These are phyloP conservation scores for Globisporangium cederbergense DNA, from an alignment of 352 stramenopile genomes.

Conservation along the genomic window DNA sequence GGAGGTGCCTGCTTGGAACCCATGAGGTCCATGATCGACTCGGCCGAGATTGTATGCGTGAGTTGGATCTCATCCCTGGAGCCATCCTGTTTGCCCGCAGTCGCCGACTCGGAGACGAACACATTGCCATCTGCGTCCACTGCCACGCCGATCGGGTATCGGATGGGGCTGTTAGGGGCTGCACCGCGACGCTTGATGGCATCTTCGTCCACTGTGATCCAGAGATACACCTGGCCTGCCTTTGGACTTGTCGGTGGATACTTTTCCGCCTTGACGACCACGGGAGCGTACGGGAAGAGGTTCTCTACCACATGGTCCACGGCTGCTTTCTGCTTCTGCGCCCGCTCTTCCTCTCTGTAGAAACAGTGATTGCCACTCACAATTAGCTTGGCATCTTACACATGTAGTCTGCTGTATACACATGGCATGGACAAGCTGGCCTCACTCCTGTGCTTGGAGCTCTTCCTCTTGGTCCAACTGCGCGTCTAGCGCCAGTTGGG, in stretches of 20 bases:
- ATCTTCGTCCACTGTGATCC: conserved; percentile 70
- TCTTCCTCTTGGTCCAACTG: conserved; percentile 59
- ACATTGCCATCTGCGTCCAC: conserved; percentile 69
- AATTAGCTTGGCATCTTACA: neutral
- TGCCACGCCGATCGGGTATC: conserved; percentile 67
- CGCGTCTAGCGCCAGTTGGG: conserved; percentile 24
- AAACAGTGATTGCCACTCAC: neutral
- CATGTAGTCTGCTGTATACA: neutral
- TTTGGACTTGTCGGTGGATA: conserved; percentile 53
- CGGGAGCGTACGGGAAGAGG: conserved; percentile 72
- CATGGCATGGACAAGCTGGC: neutral
- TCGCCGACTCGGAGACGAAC: conserved; percentile 51
- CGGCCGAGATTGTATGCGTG: conserved; percentile 54
- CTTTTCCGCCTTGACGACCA: conserved; percentile 70
- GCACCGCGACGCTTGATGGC: conserved; percentile 53
- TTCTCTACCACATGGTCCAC: conserved; percentile 74
- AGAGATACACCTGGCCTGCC: conserved; percentile 65
- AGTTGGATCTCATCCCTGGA: conserved; percentile 12
- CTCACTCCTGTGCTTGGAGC: conserved; percentile 48
- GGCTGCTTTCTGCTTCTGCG: conserved; percentile 43
- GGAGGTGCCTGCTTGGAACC: conserved; percentile 34
- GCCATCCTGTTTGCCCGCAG: neutral
- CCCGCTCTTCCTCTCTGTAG: conserved; percentile 41
- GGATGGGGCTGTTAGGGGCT: conserved; percentile 32
- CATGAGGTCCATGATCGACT: conserved; percentile 59